Evolutionary conservation across 2,329 filamentous ascomycete species (phyloP), one percentile per base, ranked within the genome.

Genomic region (Cryphonectria parasitica): DNA sequence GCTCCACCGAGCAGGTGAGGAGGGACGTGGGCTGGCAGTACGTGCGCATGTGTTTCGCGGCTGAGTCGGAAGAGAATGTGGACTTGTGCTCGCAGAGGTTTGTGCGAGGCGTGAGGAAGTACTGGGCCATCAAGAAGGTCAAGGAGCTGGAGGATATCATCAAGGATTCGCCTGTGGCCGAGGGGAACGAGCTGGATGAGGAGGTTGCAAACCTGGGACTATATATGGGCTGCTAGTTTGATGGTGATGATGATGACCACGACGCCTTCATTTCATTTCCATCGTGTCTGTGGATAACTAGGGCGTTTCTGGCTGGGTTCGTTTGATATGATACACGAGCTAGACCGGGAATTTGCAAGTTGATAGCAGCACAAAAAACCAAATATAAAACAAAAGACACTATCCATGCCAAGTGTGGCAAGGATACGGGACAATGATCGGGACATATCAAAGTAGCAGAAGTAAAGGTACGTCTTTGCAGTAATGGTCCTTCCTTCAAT

Each of bases 1-100:
- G 88, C 64, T 88, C 93, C 0, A 91, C 87, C 0, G 81, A 86
- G 0, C 83, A 89, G 74, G 87, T 95, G 52, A 77, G 79, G 22
- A 81, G 83, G 5, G 80, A 84, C 69, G 83, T 87, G 58, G 91
- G 89, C 2, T 95, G 91, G 89, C 87, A 87, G 74, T 95, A 91
- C 78, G 90, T 90, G 79, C 84, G 95, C 19, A 77, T 98, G 49
- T 97, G 93, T 81, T 98, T 97, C 81, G 94, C 93, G 0, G 93
- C 94, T 1, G 91, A 94, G 80, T 84, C 88, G n/a, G 91, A 91
- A 68, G 89, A 91, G 54, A 88, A 91, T 56, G 83, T 97, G 6
- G 86, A 85, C 34, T 80, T 81, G 6, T 88, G 90, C 73, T 89
- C 88, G 8, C 81, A 87, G 77, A 82, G 91, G 36, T 90, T 97